Percentiles rank a stretch among this genome's conserved stretches.
These are phyloP conservation scores for Parastagonospora avenae DNA, from an alignment of 2,329 filamentous ascomycete genomes.

Conservation along the genomic window DNA sequence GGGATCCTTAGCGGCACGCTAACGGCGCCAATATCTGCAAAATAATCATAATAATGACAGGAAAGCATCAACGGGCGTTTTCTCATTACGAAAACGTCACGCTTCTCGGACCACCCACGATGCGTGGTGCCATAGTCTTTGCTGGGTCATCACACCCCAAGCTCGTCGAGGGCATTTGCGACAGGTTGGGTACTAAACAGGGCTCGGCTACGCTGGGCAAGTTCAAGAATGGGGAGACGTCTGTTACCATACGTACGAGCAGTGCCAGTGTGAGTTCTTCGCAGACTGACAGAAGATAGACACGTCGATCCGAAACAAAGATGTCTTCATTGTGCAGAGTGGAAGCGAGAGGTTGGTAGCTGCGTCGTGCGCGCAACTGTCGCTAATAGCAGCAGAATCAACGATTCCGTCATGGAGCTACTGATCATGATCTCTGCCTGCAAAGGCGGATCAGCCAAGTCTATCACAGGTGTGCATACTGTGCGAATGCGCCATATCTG, in stretches of 20 bases:
- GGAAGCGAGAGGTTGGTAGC: constrained; percentile 73
- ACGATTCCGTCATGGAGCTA: constrained; percentile 98
- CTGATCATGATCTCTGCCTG: constrained; percentile 99
- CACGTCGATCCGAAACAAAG: constrained; percentile 86
- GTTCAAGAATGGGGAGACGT: constrained; percentile 73
- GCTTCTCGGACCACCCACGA: constrained; percentile 50
- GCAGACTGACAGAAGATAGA: constrained; percentile 43
- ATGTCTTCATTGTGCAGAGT: constrained; percentile 98
- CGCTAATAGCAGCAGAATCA: constrained; percentile 65
- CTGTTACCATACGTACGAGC: constrained; percentile 65
- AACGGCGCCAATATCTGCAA: not conserved
- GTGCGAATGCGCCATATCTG: constrained; percentile 8
- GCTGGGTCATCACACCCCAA: constrained; percentile 68
- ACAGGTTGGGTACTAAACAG: constrained; percentile 65
- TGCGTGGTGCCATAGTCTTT: constrained; percentile 72
- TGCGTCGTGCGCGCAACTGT: constrained; percentile 10
- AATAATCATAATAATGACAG: constrained; percentile 27
- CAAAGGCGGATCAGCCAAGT: constrained; percentile 96
- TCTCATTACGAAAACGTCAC: constrained; percentile 35
- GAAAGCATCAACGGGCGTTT: constrained; percentile 27
- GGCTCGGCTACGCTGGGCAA: constrained; percentile 67
- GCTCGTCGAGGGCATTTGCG: constrained; percentile 69
- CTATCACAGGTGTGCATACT: constrained; percentile 78
- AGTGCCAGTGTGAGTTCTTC: constrained; percentile 3
- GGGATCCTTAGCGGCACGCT: not conserved